Base-by-base conservation (phyloP, 257 asterid genomes). In the Solanum bukasovii region DNA sequence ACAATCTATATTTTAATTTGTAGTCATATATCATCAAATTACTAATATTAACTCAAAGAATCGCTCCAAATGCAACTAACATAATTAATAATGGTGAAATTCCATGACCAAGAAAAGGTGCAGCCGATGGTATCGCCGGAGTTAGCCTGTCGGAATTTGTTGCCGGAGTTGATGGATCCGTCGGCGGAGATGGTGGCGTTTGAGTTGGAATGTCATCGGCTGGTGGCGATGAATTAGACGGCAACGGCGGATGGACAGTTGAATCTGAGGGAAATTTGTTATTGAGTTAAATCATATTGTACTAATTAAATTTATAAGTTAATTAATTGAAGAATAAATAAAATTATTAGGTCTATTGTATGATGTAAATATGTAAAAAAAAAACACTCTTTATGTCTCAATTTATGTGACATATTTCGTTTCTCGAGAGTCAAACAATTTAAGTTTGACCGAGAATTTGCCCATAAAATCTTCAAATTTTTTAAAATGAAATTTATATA, bases 71-170 rank as follows among this genome's bases (percentile, higher is more conserved):
- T 68, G 87, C 35, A 87, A 85, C 84, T 10, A 88, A 34, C 11
- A 89, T n/a, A 78, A 84, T 44, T 44, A 44, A 52, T 37, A 87
- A n/a, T 14, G 85, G 90, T 25, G 91, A 89, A 81, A 84, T 46
- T 49, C 85, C 83, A 13, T 84, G 9, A 14, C 25, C 5, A 7
- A 78, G 34, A 27, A 61, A 25, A 11, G 88, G 86, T 68, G 93
- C 93, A 52, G 90, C 87, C 6, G 93, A 91, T 46, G 93, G 89
- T 12, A n/a, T 87, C 13, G 77, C 65, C 37, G 89, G 90, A 7
- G 56, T 84, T 87, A 70, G 87, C 21, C 6, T 88, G 13, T 31
- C 89, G 87, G 37, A 25, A 40, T 49, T 68, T 14, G 37, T 78
- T 35, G 14, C 84, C 25, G 84, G n/a, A 78, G 37, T 44, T 42